Evolutionary conservation across 345 rosid species (phyloP).

Genomic region (Schrenkiella parvula): DNA sequence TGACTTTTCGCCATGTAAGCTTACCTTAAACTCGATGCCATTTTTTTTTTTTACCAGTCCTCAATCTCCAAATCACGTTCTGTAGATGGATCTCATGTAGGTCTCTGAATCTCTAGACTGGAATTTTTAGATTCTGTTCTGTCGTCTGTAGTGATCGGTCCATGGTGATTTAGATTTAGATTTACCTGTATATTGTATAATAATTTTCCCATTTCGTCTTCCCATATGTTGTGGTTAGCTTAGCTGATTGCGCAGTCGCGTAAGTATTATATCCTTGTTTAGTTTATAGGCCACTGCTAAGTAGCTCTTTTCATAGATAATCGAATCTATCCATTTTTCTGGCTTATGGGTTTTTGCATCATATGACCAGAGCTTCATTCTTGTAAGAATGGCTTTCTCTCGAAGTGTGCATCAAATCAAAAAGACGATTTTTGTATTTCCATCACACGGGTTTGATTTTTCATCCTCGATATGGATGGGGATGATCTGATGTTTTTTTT

Average conservation of each 20-base stretch:
- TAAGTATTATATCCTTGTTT: not conserved
- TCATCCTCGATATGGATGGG: not conserved
- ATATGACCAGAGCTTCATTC: not conserved
- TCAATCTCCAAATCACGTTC: not conserved
- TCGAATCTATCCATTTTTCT: not conserved
- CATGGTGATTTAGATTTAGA: not conserved
- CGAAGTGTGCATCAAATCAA: not conserved
- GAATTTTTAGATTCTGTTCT: slow-evolving; percentile 7
- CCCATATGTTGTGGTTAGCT: not conserved
- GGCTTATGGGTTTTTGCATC: not conserved
- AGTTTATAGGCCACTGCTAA: not conserved
- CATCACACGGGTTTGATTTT: not conserved
- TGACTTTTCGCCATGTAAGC: slow-evolving; percentile 33
- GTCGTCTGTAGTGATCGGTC: not conserved
- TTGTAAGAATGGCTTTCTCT: not conserved
- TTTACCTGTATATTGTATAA: not conserved
- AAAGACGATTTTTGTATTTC: not conserved
- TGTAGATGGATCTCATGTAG: slow-evolving; percentile 17
- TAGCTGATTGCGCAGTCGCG: not conserved
- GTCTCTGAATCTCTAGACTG: not conserved
- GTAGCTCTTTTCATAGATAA: not conserved
- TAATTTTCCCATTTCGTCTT: not conserved
- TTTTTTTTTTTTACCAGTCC: not conserved
- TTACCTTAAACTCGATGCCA: not conserved
- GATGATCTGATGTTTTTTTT: not conserved